Percentiles rank a stretch among this genome's conserved stretches.
phyloP scores from a whole-genome alignment of 2,329 filamentous ascomycete genomes.

The Cercospora sp. region DNA sequence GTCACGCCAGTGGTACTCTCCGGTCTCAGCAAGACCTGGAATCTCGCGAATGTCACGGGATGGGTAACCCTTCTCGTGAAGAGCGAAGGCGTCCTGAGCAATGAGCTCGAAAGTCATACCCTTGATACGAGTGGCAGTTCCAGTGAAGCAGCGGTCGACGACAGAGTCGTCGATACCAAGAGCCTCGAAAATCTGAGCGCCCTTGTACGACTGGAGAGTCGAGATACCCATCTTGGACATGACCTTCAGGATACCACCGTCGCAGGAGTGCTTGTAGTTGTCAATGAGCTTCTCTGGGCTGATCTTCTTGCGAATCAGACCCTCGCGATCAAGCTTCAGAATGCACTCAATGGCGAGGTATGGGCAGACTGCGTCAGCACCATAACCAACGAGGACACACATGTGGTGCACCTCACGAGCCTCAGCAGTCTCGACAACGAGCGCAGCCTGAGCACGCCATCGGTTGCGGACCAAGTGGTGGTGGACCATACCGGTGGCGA shows the following conservation, averaged over 20 bases:
- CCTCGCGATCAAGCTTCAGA: slow-evolving; percentile 91
- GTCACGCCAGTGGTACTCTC: slow-evolving; percentile 98
- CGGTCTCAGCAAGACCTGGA: slow-evolving; percentile 82
- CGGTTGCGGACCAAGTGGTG: slow-evolving; percentile 95
- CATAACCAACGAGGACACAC: slow-evolving; percentile 96
- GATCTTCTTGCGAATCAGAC: slow-evolving; percentile 86
- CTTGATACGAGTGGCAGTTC: slow-evolving; percentile 90
- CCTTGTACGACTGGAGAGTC: slow-evolving; percentile 93
- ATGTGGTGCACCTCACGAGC: slow-evolving; percentile 97
- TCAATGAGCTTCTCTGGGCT: slow-evolving; percentile 78
- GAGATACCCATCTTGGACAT: slow-evolving; percentile 99
- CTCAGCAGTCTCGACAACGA: slow-evolving; percentile 89
- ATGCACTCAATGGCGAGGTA: slow-evolving; percentile 97
- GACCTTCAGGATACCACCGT: slow-evolving; percentile 95
- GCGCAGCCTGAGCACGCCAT: slow-evolving; percentile 84
- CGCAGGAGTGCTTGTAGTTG: slow-evolving; percentile 96
- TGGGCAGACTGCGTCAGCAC: slow-evolving; percentile 90
- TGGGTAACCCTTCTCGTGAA: slow-evolving; percentile 92
- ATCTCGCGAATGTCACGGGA: slow-evolving; percentile 73
- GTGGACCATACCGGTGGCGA: slow-evolving; percentile 91
- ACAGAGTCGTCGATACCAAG: slow-evolving; percentile 90
- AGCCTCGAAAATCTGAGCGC: slow-evolving; percentile 95
- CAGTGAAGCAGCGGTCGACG: slow-evolving; percentile 90
- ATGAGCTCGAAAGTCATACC: slow-evolving; percentile 92
- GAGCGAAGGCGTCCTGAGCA: slow-evolving; percentile 88